phyloP scores from a whole-genome alignment of 2,329 filamentous ascomycete species.

The Aureobasidium sp. region DNA sequence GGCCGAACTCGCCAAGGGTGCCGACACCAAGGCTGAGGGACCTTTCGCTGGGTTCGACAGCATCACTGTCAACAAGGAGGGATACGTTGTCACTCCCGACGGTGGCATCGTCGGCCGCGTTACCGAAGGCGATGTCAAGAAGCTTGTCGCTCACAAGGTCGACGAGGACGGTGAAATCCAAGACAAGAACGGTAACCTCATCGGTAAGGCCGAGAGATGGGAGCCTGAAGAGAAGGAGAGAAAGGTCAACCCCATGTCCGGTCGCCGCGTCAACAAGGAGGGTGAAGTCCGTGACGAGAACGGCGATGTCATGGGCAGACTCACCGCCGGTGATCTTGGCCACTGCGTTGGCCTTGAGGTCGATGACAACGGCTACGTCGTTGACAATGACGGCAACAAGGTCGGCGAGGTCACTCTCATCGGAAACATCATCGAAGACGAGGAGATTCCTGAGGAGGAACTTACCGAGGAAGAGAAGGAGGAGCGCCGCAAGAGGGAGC shows the following conservation, averaged over 20 bases:
- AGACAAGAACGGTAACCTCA: conserved; percentile 48
- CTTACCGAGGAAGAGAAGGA: conserved; percentile 48
- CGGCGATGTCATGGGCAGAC: conserved; percentile 43
- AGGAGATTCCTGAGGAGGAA: conserved; percentile 54
- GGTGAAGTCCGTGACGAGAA: conserved; percentile 47
- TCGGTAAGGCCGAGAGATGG: conserved; percentile 48
- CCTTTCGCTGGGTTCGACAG: conserved; percentile 55
- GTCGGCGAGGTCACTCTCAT: conserved; percentile 57
- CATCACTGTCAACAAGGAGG: conserved; percentile 51
- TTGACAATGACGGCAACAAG: conserved; percentile 54
- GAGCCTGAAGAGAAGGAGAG: conserved; percentile 48
- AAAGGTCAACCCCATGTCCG: conserved; percentile 54
- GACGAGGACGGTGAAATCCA: conserved; percentile 47
- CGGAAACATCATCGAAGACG: conserved; percentile 50
- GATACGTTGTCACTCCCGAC: conserved; percentile 42
- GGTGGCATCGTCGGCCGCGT: conserved; percentile 44
- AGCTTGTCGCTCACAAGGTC: conserved; percentile 44
- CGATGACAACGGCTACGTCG: conserved; percentile 46
- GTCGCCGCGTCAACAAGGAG: conserved; percentile 47
- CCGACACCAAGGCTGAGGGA: conserved; percentile 45
- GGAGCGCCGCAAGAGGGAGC: conserved; percentile 47
- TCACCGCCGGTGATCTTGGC: conserved; percentile 45
- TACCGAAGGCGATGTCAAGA: conserved; percentile 45
- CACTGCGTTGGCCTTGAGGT: conserved; percentile 48
- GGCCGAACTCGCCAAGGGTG: conserved; percentile 51